Percentiles rank a stretch among this genome's conserved stretches.
phyloP scores from a whole-genome alignment of 2,329 filamentous ascomycete genomes.

The Colletotrichum caudatum region DNA sequence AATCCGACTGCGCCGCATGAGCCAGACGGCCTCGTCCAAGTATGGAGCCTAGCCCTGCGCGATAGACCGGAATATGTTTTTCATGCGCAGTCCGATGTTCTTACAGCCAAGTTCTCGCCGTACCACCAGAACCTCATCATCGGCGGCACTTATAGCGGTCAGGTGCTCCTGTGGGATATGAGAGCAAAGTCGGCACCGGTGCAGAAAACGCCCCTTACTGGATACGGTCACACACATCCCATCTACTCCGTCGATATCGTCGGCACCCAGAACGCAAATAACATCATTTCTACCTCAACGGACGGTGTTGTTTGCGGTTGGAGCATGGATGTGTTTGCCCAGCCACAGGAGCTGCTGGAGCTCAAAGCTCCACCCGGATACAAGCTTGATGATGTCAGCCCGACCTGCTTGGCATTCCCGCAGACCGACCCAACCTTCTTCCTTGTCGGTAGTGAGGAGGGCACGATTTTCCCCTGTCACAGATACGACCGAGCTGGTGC shows the following conservation, averaged over 20 bases:
- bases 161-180: slow-evolving; percentile 97
- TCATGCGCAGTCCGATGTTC: slow-evolving; percentile 93
- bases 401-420: slow-evolving; percentile 94
- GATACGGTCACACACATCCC: slow-evolving; percentile 94
- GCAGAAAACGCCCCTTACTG: slow-evolving; percentile 95
- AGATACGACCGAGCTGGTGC: slow-evolving; percentile 97
- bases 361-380: slow-evolving; percentile 86
- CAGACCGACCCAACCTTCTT: slow-evolving; percentile 97
- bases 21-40: slow-evolving; percentile 90
- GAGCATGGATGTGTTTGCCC: slow-evolving; percentile 97
- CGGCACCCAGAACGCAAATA: slow-evolving; percentile 98
- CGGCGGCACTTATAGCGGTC: slow-evolving; percentile 95
- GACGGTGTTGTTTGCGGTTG: slow-evolving; percentile 97
- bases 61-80: slow-evolving; percentile 96
- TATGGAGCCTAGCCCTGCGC: slow-evolving; percentile 97
- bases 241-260: slow-evolving; percentile 97
- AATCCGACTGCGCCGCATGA: slow-evolving; percentile 95
- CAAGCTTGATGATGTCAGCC: slow-evolving; percentile 93
- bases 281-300: slow-evolving; percentile 96
- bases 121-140: slow-evolving; percentile 97
- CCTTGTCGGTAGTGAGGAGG: slow-evolving; percentile 96
- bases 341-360: slow-evolving; percentile 94
- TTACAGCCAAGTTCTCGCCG: slow-evolving; percentile 97
- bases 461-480: slow-evolving; percentile 95
- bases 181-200: slow-evolving; percentile 89